Base-by-base conservation (phyloP, 768 basidiomycete species). In the Austroboletus eburneus region DNA sequence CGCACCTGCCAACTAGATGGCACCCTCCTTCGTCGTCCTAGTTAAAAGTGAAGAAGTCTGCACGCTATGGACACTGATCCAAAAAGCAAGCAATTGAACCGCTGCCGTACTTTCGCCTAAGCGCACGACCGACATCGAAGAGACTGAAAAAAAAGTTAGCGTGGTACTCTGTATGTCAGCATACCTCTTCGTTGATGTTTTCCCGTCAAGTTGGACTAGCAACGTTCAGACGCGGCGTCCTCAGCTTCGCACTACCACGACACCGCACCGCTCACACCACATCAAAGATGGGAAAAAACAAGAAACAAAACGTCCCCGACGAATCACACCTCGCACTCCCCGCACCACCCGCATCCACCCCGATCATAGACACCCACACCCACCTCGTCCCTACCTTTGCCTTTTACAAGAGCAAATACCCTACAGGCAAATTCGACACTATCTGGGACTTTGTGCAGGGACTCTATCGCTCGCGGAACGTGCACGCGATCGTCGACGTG, bases 281-380 rank as follows among this genome's bases (percentile, higher is more conserved):
- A n/a, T 23, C 41, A 36, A 45, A 36, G 16, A 72, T 71, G 71
- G 68, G 64, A 40, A 72, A 72, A 53, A 70, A 73, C 45, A 72
- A 70, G 40, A 61, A 63, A 39, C 38, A 35, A 6, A 30, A 32
- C 24, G 35, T 59, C 8, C 66, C 68, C 1, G 16, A 58, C 39
- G 72, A 73, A 49, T 57, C 63, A 22, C 57, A 67, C 42, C 69
- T 73, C 25, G 29, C 50, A 2, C 59, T 73, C 3, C 69, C 72
- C 5, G 45, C 42, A 1, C 67, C 65, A 34, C 42, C 54, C 13
- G 42, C 55, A 3, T 39, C 55, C 17, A 58, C 53, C 3, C 67
- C 74, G 3, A 79, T 92, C 55, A 72, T 91, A 16, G 91, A 93
- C 67, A 92, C 90, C 0, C 91, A 93, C 67, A 89, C 87, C 0